Base-by-base conservation (phyloP, 108 stramenopile species). In the Asterionellopsis glacialis region DNA sequence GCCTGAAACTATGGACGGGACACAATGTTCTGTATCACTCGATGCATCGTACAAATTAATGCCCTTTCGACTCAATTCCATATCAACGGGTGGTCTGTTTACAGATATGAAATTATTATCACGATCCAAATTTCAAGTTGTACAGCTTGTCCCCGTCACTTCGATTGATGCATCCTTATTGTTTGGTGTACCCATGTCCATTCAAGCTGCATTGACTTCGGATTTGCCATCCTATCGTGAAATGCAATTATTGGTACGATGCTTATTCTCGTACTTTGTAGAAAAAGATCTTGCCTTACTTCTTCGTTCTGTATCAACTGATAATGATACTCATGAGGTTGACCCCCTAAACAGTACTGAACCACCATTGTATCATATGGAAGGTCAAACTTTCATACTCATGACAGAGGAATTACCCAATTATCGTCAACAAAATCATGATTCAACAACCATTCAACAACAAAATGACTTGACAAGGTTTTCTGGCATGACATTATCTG, bases 1-100 rank as follows among this genome's bases (percentile, higher is more conserved):
- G 14, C 75, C 75, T 14, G 75, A 76, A 53, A 68, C 75, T 25
- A 38, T 19, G n/a, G 75, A 72, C 45, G 64, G 57, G 14, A 48
- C 43, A 11, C 58, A 61, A 16, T 65, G 66, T 52, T 45, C 67
- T 16, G 13, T 76, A 16, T 23, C 33, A 33, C 41, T 76, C 13
- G 24, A 55, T n/a, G 50, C 26, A 11, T 41, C 11, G 9, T 65
- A 64, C 59, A 57, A 64, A n/a, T 12, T 42, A 42, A 53, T 76
- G 19, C 75, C 75, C 9, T 69, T 67, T 49, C 65, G 26, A 18
- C 15, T 57, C 10, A 49, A 71, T 52, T 67, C 65, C 9, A 3
- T n/a, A 1, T 9, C 0, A 16, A 48, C 56, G 10, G 33, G n/a
- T 23, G 54, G 49, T 4, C 25, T 72, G 33, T 27, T 55, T 5